Evolutionary conservation across 805 yeast species (phyloP), one percentile per base, ranked within the genome.

Genomic region (Zygosaccharomyces kombuchaensis): DNA sequence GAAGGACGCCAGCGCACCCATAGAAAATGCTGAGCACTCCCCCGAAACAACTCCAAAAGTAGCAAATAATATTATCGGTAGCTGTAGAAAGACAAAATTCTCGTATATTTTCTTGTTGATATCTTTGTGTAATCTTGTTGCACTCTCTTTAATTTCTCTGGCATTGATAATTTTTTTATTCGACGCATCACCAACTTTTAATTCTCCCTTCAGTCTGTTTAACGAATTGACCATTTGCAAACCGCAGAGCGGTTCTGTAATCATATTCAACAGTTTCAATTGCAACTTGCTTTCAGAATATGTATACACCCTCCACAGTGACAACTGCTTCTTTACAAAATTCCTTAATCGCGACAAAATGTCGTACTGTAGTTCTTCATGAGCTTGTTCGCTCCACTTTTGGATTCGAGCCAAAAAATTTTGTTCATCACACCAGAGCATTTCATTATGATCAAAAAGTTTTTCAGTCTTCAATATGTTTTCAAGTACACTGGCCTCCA

Each of bases 141-240:
- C 45, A 13, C 55, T 56, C 1, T 55, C 46, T 5, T 52, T 46
- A 5, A 63, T 49, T n/a, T 54, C 30, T 10, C 47, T 45, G 12
- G 17, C 36, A 1, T 52, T 39, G 6, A 53, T 43, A 35, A 62
- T 25, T 10, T 55, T 48, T 31, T 58, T 54, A 1, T 51, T 44
- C 12, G 43, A 49, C 23, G 53, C 9, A 16, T 34, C 44, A 10
- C 35, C 44, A 8, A 53, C 29, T 21, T 56, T 59, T 26, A 65
- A 59, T 32, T 59, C 58, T 4, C 71, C 71, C n/a, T 61, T 59
- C n/a, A 66, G 52, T 36, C 60, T 60, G 34, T 63, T 56, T 35
- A 62, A 57, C 36, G 54, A 56, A 19, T 56, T 56, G 17, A 57
- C 39, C 29, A 67, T 57, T 14, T 57, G 52, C 40, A 65, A 40